These are phyloP conservation scores for Russula compacta DNA, from an alignment of 768 basidiomycete genomes.

Conservation along the genomic window DNA sequence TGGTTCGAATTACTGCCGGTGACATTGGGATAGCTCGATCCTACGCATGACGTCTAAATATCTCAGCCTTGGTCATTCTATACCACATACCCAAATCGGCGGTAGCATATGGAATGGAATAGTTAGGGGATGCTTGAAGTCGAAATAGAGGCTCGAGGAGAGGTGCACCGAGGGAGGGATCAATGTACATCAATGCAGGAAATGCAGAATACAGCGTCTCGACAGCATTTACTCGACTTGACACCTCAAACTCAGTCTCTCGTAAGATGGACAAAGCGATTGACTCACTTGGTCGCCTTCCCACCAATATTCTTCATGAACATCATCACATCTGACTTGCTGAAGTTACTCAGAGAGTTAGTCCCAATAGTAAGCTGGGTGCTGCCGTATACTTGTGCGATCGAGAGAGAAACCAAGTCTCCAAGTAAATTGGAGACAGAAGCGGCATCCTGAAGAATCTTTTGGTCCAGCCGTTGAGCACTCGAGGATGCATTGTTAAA, in stretches of 20 bases:
- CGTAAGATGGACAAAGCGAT: background rate
- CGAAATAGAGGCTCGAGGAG: constrained; percentile 22
- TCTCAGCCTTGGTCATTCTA: too few relatives aligned
- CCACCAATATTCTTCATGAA: constrained; percentile 36
- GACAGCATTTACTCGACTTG: constrained; percentile 35
- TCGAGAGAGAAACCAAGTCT: constrained; percentile 40
- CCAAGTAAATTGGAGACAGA: constrained; percentile 45
- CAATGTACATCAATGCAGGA: constrained; percentile 44
- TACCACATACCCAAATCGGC: constrained; percentile 20
- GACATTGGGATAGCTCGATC: constrained; percentile 8
- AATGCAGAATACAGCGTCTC: constrained; percentile 47
- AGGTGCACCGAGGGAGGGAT: constrained; percentile 36
- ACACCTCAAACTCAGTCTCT: background rate
- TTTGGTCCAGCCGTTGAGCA: constrained; percentile 39
- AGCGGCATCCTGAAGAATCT: constrained; percentile 38
- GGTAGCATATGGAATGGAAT: constrained; percentile 15
- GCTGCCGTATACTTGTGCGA: constrained; percentile 44
- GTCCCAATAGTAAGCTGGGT: constrained; percentile 48
- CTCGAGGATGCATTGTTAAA: constrained; percentile 35
- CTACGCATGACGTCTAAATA: background rate
- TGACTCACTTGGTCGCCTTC: constrained; percentile 29
- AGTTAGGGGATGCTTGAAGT: constrained; percentile 15
- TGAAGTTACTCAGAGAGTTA: constrained; percentile 38
- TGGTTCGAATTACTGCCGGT: background rate
- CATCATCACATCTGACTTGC: constrained; percentile 41